Conservation (phyloP, 2,329 filamentous ascomycete genomes). For the Pseudocercospora vitis region DNA sequence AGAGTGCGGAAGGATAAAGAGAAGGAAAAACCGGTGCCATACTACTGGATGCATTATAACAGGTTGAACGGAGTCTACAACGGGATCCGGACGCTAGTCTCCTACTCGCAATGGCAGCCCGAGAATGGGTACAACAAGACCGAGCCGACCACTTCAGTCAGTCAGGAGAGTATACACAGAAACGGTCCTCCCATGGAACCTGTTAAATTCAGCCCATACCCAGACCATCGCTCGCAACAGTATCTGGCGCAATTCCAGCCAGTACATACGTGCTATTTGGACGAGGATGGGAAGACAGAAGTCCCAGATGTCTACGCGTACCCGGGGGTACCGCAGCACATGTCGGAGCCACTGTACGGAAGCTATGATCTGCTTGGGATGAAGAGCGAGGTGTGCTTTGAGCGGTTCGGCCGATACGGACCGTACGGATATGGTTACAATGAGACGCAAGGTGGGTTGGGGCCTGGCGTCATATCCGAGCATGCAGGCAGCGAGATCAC, state of each 20-base stretch:
- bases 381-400: conserved; percentile 51
- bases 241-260: conserved; percentile 53
- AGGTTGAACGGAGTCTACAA: conserved; percentile 51
- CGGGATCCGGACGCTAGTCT: conserved; percentile 49
- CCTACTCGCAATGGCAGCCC: conserved; percentile 43
- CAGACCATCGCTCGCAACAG: conserved; percentile 43
- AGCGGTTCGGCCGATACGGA: conserved; percentile 52
- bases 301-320: conserved; percentile 68
- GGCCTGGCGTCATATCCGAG: conserved; percentile 43
- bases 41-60: conserved; percentile 49
- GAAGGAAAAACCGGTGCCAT: conserved; percentile 39
- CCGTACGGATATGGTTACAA: conserved; percentile 54
- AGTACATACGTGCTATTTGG: conserved; percentile 64
- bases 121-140: conserved; percentile 49
- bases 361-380: conserved; percentile 51
- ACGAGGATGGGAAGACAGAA: conserved; percentile 56
- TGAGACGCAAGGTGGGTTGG: conserved; percentile 49
- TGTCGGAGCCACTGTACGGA: conserved; percentile 50
- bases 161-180: conserved; percentile 33
- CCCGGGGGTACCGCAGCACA: conserved; percentile 52
- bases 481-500: conserved; percentile 49
- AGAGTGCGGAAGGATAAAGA: conserved; percentile 27
- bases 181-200: conserved; percentile 39
- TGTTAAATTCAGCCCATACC: conserved; percentile 48
- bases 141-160: conserved; percentile 31